phyloP scores from a whole-genome alignment of 345 rosid genomes.

The Mangifera indica region DNA sequence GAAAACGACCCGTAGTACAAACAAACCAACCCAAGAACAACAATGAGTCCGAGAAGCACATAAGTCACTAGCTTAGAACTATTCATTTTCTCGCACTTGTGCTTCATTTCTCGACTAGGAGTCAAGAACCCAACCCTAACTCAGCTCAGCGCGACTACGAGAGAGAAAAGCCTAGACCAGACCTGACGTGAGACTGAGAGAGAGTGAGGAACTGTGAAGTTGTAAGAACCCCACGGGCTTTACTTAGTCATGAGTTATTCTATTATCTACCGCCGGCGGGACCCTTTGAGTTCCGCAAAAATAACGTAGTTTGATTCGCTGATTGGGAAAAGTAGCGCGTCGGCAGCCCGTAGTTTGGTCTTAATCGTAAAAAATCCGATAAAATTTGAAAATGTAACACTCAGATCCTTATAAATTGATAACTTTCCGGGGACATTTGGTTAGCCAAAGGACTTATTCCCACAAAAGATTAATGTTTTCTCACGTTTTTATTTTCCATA shows the following conservation, averaged over 20 bases:
- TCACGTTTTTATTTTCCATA: no score
- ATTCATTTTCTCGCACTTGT: slow-evolving; percentile 43
- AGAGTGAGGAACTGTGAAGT: background rate
- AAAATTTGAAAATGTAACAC: no score
- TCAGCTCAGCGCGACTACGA: background rate
- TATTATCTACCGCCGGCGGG: background rate
- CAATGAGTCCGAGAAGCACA: slow-evolving; percentile 54
- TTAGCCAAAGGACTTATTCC: no score
- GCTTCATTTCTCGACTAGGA: slow-evolving; percentile 43
- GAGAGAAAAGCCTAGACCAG: background rate
- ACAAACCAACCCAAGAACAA: slow-evolving; percentile 63
- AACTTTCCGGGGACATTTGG: no score
- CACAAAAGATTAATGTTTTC: no score
- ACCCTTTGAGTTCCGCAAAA: background rate
- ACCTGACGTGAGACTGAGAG: background rate
- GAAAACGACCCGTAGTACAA: slow-evolving; percentile 72
- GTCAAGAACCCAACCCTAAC: background rate
- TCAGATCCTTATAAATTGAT: no score
- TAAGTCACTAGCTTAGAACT: slow-evolving; percentile 54
- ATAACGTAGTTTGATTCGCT: background rate
- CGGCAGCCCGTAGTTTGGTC: no score
- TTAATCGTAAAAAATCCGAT: no score
- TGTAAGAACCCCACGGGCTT: background rate
- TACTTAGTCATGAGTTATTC: no score
- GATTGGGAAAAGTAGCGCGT: no score